Base-by-base conservation (phyloP, 768 basidiomycete species). In the Flagelloscypha sp. region DNA sequence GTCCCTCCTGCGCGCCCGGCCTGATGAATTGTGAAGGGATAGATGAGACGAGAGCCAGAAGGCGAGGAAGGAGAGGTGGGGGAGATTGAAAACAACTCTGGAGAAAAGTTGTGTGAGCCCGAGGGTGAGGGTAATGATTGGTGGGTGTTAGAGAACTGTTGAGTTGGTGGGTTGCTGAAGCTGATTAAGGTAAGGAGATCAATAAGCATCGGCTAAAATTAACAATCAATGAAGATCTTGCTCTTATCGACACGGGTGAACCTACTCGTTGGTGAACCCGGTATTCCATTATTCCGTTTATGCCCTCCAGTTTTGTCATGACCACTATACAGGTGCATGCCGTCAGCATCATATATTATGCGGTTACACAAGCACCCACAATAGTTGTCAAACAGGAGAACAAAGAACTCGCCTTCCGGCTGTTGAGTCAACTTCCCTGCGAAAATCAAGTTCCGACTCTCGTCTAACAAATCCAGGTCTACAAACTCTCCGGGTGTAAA, bases 311-410 rank as follows among this genome's bases (percentile, higher is more conserved):
- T 48, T 79, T 78, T 6, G 74, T 76, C 56, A 76, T 59, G 22
- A 79, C 73, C 45, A 79, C 77, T 78, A 41, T 20, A 42, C n/a
- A n/a, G n/a, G n/a, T n/a, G n/a, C n/a, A n/a, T n/a, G n/a, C n/a
- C 17, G 29, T n/a, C n/a, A n/a, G n/a, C n/a, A n/a, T n/a, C n/a
- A n/a, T n/a, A n/a, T n/a, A n/a, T n/a, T n/a, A n/a, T n/a, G n/a
- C n/a, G n/a, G 20, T n/a, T 23, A 33, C 8, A 5, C 1, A 11
- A 4, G 11, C 11, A n/a, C 73, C 50, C 40, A 76, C 78, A 52
- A 36, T 82, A 84, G 45, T 84, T 76, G 50, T 84, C 83, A 46
- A 84, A 81, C 3, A 84, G 58, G 29, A 83, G 59, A 8, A 80
- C 72, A 36, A 72, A 74, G 3, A 80, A 60, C 45, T 83, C 79